phyloP scores from a whole-genome alignment of 495 filamentous ascomycete species.

The Pseudoneurospora amorphoporcata region DNA sequence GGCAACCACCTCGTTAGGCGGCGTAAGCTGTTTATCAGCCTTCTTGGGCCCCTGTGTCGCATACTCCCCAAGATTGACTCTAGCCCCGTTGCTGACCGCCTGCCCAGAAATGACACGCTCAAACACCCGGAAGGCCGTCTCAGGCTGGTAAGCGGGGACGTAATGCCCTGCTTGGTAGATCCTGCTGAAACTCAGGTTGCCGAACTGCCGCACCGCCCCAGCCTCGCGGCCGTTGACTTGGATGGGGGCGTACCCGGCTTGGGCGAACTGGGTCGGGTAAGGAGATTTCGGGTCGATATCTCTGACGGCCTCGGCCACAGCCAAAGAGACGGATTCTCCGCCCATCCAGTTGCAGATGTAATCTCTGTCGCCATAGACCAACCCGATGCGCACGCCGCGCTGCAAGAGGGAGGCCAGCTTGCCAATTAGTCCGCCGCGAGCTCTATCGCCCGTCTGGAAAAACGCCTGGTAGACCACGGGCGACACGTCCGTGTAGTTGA shows the following conservation, averaged over 20 bases:
- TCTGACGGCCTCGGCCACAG: constrained; percentile 32
- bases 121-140: constrained; percentile 54
- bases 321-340: constrained; percentile 49
- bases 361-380: constrained; percentile 58
- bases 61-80: constrained; percentile 39
- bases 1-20: constrained; percentile 30
- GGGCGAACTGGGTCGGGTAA: constrained; percentile 26
- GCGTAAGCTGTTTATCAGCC: constrained; percentile 33
- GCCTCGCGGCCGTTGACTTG: constrained; percentile 42
- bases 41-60: constrained; percentile 42
- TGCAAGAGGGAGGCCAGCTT: constrained; percentile 44
- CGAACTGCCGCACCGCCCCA: constrained; percentile 57
- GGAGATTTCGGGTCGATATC: background rate
- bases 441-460: constrained; percentile 39
- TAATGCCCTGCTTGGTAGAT: constrained; percentile 64
- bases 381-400: constrained; percentile 51
- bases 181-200: constrained; percentile 58
- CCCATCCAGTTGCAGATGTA: constrained; percentile 63
- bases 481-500: constrained; percentile 55
- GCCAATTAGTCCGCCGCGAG: constrained; percentile 35
- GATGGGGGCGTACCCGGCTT: constrained; percentile 45
- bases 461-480: constrained; percentile 43
- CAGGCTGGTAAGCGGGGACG: constrained; percentile 61
- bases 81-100: constrained; percentile 50
- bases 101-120: constrained; percentile 49